Conservation (phyloP, 164 flowering plant genomes). For the Chimonanthus praecox region DNA sequence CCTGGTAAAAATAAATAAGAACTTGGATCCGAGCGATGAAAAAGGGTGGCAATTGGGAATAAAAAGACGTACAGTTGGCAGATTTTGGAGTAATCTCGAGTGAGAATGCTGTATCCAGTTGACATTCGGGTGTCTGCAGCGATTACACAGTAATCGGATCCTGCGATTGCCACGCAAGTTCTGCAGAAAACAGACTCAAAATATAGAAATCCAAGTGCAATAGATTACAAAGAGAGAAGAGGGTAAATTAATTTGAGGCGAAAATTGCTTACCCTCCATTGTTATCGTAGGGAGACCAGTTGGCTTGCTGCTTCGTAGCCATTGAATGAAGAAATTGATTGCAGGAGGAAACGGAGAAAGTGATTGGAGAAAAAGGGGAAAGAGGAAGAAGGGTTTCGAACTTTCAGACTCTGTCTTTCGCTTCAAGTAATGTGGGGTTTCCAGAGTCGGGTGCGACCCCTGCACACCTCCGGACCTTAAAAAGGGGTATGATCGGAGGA, state of each 20-base stretch:
- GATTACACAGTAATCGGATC: conserved; percentile 86
- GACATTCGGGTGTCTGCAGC: conserved; percentile 99
- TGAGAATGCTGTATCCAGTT: conserved; percentile 83
- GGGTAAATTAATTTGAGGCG: neutral
- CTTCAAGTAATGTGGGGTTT: too few species aligned
- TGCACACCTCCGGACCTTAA: too few species aligned
- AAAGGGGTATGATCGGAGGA: too few species aligned
- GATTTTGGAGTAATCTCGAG: conserved; percentile 92
- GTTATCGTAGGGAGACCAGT: conserved; percentile 90
- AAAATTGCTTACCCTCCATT: conserved; percentile 72
- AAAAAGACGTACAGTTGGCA: conserved; percentile 41
- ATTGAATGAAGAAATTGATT: conserved; percentile 18
- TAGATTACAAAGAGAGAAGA: neutral
- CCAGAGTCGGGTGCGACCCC: too few species aligned
- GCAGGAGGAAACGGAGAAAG: too few species aligned
- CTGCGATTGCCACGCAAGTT: conserved; percentile 88
- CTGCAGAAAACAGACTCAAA: conserved; percentile 27
- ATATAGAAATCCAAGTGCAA: neutral
- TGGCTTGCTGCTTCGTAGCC: conserved; percentile 62
- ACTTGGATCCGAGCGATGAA: too few species aligned
- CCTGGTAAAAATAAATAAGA: too few species aligned
- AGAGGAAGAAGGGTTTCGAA: too few species aligned
- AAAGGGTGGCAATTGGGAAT: neutral
- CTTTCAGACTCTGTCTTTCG: too few species aligned
- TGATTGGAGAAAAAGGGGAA: too few species aligned